Conservation (phyloP, 257 asterid species). For the Primulina eburnea region DNA sequence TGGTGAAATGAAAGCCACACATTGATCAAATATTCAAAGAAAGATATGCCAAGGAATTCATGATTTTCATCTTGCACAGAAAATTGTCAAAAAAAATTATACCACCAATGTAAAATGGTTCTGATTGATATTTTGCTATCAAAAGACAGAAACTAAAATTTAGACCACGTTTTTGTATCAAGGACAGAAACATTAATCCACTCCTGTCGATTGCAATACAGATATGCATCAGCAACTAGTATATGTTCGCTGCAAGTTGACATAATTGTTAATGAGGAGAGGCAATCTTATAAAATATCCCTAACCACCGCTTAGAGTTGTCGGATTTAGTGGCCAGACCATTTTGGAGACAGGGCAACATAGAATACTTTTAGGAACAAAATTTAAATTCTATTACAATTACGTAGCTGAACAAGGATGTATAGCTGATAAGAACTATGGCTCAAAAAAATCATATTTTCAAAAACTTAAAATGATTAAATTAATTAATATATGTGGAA, state of each 20-base stretch:
- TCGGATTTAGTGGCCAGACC: not conserved
- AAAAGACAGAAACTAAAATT: not conserved
- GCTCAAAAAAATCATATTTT: not conserved
- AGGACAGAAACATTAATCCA: slow-evolving; percentile 20
- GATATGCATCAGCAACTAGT: not conserved
- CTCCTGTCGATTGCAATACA: not conserved
- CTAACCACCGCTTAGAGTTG: not conserved
- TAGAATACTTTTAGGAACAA: not conserved
- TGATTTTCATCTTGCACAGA: not conserved
- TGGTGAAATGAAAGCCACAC: not conserved
- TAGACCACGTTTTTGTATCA: not conserved
- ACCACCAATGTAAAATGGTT: not conserved
- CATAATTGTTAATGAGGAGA: not conserved
- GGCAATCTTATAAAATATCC: not conserved
- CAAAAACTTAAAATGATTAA: too few species aligned
- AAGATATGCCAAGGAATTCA: not conserved
- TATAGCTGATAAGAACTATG: not conserved
- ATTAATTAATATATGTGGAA: too few species aligned
- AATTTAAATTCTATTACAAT: not conserved
- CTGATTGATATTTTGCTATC: not conserved
- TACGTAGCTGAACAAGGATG: not conserved
- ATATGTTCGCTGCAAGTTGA: slow-evolving; percentile 9
- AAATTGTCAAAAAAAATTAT: not conserved
- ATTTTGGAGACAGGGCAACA: not conserved
- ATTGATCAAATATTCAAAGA: not conserved